Percentiles rank a stretch among this genome's conserved stretches.
Conservation (phyloP, 192 early-diverging fungal species). For the Allomyces macrogynus region DNA sequence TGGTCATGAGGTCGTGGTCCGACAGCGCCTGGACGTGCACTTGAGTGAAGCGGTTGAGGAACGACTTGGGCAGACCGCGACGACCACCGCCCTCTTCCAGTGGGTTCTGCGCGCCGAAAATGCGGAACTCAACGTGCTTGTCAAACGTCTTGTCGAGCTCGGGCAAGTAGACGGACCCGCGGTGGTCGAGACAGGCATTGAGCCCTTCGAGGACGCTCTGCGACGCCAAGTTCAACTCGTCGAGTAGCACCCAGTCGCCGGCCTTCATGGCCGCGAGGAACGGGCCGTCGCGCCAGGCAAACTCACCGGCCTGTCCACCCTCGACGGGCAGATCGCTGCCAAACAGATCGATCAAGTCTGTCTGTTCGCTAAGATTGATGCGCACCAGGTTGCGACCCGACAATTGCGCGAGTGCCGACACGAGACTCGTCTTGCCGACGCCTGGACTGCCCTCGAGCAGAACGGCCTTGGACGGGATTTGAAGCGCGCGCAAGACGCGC, state of each 20-base stretch:
- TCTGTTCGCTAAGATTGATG: slow-evolving; percentile 96
- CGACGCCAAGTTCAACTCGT: slow-evolving; percentile 95
- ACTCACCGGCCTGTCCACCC: slow-evolving; percentile 58
- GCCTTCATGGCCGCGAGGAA: slow-evolving; percentile 88
- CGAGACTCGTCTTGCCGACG: slow-evolving; percentile 85
- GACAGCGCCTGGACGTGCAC: slow-evolving; percentile 76
- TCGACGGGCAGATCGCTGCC: slow-evolving; percentile 93
- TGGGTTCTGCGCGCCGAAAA: slow-evolving; percentile 96
- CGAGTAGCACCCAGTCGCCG: slow-evolving; percentile 92
- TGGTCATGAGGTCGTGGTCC: slow-evolving; percentile 57
- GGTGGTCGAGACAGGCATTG: slow-evolving; percentile 95
- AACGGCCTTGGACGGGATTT: slow-evolving; percentile 64
- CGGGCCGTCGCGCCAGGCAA: slow-evolving; percentile 94
- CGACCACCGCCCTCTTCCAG: slow-evolving; percentile 90
- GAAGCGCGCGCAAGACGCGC: slow-evolving; percentile 71
- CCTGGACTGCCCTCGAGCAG: slow-evolving; percentile 93
- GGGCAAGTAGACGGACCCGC: slow-evolving; percentile 83
- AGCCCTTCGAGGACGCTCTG: slow-evolving; percentile 96
- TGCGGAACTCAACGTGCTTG: slow-evolving; percentile 58
- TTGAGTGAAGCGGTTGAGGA: slow-evolving; percentile 90
- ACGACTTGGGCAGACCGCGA: slow-evolving; percentile 92
- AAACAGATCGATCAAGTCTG: slow-evolving; percentile 95
- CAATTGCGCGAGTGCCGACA: slow-evolving; percentile 54
- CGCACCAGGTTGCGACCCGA: slow-evolving; percentile 73
- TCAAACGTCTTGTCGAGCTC: slow-evolving; percentile 79